Base-by-base conservation (phyloP, 768 basidiomycete genomes). In the Trametes coccinea region DNA sequence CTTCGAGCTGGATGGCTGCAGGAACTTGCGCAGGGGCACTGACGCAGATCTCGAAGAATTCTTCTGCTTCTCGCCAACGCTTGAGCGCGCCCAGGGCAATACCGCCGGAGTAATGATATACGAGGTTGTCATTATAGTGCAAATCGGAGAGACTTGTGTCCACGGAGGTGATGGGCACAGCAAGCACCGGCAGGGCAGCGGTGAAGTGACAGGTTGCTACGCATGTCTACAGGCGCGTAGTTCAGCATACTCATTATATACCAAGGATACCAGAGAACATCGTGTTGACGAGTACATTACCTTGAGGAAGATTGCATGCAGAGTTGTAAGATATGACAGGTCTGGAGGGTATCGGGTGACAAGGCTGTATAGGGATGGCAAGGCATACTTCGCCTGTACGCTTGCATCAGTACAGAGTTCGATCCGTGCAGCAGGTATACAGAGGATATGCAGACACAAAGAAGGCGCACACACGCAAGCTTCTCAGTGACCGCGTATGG, bases 41-140 rank as follows among this genome's bases (percentile, higher is more conserved):
- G 27, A 87, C 86, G 60, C 88, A 89, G 30, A 89, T 88, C 74
- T 96, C 93, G 52, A 95, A 88, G 63, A 83, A 86, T 57, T 92
- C 88, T 59, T 86, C 84, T 0, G 93, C 90, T 8, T 86, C 80
- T 2, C 76, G 67, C 85, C 88, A 94, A 16, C 78, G 77, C 66
- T 86, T 85, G 45, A 91, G 77, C 0, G 84, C 84, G 8, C 78
- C 75, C 1, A 88, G 78, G 0, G 81, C 82, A n/a, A 90, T 77
- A 1, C 92, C 93, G 3, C 88, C 92, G 2, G 84, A 77, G 72
- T 94, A 93, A 77, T 95, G 91, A 70, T 94, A 94, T n/a, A 82
- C 74, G 27, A 96, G 79, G 67, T 89, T 89, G 72, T 95, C 93
- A 64, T 82, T 86, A 75, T 92, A 93, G 34, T 72, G 74, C 56